Evolutionary conservation across 2,329 filamentous ascomycete genomes (phyloP).

Genomic region (Pseudohalonectria lignicola): DNA sequence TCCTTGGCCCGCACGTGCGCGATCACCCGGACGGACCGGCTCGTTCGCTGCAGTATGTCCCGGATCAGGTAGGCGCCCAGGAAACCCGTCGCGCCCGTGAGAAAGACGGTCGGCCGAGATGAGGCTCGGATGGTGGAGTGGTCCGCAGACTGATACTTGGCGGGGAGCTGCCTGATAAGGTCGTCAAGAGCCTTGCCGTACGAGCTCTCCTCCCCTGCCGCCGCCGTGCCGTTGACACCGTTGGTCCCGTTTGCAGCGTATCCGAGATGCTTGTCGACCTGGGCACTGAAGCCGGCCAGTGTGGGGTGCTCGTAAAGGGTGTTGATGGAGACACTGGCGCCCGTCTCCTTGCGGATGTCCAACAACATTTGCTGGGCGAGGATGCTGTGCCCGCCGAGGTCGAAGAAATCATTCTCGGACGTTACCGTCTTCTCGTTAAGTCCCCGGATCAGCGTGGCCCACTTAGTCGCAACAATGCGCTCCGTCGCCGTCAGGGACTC

Average conservation of each 20-base stretch:
- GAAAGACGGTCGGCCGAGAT: conserved; percentile 50
- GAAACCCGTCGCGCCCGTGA: conserved; percentile 88
- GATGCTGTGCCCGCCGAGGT: conserved; percentile 70
- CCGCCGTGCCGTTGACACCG: conserved; percentile 18
- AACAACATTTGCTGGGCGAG: conserved; percentile 74
- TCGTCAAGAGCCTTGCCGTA: conserved; percentile 41
- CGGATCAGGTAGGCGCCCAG: conserved; percentile 70
- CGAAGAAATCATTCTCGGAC: conserved; percentile 57
- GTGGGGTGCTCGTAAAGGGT: conserved; percentile 56
- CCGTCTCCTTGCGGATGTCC: conserved; percentile 36
- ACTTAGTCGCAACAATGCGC: conserved; percentile 56
- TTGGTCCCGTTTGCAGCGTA: conserved; percentile 29
- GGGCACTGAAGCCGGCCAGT: conserved; percentile 31
- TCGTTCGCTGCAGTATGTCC: conserved; percentile 56
- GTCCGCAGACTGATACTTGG: conserved; percentile 12
- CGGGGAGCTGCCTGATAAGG: conserved; percentile 37
- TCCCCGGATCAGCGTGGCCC: conserved; percentile 59
- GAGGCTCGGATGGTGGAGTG: conserved; percentile 13
- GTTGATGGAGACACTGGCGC: conserved; percentile 52
- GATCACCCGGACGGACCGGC: conserved; percentile 50
- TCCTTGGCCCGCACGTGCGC: conserved; percentile 65
- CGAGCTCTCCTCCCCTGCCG: conserved; percentile 21
- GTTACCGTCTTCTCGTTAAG: conserved; percentile 58
- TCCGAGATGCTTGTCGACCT: conserved; percentile 24
- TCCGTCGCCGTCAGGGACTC: conserved; percentile 43